Percentiles rank a stretch among this genome's conserved stretches.
These are phyloP conservation scores for Ophiostoma pallidulum DNA, from an alignment of 2,329 filamentous ascomycete genomes.

Conservation along the genomic window DNA sequence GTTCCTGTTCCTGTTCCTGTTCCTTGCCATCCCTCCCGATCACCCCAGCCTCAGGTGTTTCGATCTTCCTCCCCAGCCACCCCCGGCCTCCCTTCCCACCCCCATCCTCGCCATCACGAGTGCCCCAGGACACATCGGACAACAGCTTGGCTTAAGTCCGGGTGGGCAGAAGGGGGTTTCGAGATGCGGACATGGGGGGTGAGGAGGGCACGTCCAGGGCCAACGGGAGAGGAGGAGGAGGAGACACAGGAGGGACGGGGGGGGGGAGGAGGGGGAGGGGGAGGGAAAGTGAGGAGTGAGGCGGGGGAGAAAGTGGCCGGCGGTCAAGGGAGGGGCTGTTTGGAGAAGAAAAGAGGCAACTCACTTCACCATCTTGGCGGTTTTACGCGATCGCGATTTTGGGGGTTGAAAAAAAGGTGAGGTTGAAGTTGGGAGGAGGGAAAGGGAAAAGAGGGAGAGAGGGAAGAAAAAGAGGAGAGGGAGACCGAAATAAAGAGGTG, in stretches of 20 bases:
- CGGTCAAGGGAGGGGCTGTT: too few relatives aligned
- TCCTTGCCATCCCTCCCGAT: not conserved
- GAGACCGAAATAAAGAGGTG: constrained; percentile 5
- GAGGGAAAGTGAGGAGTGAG: not conserved
- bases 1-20: not conserved
- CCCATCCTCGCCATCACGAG: too few relatives aligned
- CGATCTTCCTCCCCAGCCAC: not conserved
- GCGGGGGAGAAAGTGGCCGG: not conserved
- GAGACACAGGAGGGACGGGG: not conserved
- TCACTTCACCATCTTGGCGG: constrained; percentile 99
- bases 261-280: not conserved
- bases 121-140: constrained; percentile 4
- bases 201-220: too few relatives aligned
- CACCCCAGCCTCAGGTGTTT: not conserved
- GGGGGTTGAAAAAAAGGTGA: constrained; percentile 19
- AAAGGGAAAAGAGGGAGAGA: not conserved
- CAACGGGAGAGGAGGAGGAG: not conserved
- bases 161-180: constrained; percentile 6
- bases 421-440: constrained; percentile 15
- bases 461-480: constrained; percentile 6
- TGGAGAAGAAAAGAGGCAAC: constrained; percentile 32
- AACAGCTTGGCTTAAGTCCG: constrained; percentile 19
- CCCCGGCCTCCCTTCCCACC: not conserved
- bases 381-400: constrained; percentile 32
- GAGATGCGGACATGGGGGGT: not conserved